These are phyloP conservation scores for Glarea lozoyensis DNA, from an alignment of 495 filamentous ascomycete genomes.

Conservation along the genomic window DNA sequence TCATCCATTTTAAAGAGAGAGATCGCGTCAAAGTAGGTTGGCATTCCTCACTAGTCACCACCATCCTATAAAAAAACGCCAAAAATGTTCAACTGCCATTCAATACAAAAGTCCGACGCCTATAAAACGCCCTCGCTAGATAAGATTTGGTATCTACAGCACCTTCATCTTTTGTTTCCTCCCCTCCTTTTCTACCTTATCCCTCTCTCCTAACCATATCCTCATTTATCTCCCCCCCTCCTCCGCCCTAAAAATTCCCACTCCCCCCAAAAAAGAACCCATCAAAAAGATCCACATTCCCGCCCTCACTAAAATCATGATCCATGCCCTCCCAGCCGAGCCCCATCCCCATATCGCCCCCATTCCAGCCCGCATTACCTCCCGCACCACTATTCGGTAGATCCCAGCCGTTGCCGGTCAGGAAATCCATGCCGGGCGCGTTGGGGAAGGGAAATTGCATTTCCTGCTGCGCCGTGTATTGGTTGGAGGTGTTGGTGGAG, in stretches of 20 bases:
- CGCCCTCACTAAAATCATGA: conserved; percentile 73
- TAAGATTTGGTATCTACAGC: too few species aligned
- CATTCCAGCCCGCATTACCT: conserved; percentile 8
- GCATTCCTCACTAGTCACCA: too few species aligned
- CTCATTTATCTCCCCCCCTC: too few species aligned
- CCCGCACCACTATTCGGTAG: conserved; percentile 19
- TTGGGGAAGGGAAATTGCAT: conserved; percentile 12
- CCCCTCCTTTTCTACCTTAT: too few species aligned
- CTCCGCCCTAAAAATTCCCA: conserved; percentile 11
- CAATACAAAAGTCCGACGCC: too few species aligned
- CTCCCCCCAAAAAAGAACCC: conserved; percentile 79
- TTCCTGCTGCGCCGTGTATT: conserved; percentile 7
- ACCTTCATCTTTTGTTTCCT: too few species aligned
- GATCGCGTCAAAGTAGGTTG: too few species aligned
- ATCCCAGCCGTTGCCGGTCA: conserved; percentile 18
- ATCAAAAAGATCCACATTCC: conserved; percentile 76
- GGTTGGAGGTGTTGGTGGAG: conserved; percentile 3
- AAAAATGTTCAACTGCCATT: too few species aligned
- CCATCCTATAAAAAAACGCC: too few species aligned
- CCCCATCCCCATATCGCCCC: conserved; percentile 51
- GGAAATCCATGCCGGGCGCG: conserved; percentile 15
- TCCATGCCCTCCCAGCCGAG: conserved; percentile 60
- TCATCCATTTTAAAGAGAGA: too few species aligned
- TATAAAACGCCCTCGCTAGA: too few species aligned
- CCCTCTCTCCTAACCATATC: too few species aligned